These are phyloP conservation scores for Arachis monticola DNA, from an alignment of 331 rosid species.

Conservation along the genomic window DNA sequence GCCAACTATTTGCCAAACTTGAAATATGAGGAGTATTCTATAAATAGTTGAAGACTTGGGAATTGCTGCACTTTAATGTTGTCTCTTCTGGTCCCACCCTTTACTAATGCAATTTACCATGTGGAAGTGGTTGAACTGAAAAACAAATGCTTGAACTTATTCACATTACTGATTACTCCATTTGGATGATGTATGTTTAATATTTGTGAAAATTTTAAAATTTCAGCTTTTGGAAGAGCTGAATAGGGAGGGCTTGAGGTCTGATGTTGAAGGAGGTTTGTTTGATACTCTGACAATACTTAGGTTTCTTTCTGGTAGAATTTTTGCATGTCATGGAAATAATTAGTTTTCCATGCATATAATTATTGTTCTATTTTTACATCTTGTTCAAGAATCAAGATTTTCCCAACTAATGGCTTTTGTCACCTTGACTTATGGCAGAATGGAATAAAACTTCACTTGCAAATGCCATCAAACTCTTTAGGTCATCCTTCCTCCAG, in stretches of 20 bases:
- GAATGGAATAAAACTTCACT: conserved; percentile 65
- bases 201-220: conserved; percentile 1
- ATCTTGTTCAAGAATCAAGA: no score
- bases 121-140: not conserved
- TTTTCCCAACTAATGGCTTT: not conserved
- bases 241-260: conserved; percentile 47
- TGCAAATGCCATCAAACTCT: conserved; percentile 58
- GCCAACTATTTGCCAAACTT: not conserved
- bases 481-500: conserved; percentile 65
- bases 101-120: no score
- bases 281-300: not conserved
- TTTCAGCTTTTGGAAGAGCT: conserved; percentile 67
- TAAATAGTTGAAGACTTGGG: not conserved
- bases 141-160: not conserved
- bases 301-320: not conserved
- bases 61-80: no score
- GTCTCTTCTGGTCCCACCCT: no score
- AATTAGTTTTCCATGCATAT: conserved; percentile 5
- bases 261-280: conserved; percentile 53
- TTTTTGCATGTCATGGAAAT: not conserved
- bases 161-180: not conserved
- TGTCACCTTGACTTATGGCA: conserved; percentile 30
- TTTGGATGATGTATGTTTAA: not conserved
- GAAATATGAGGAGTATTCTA: not conserved
- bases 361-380: not conserved